These are phyloP conservation scores for Galeopsis tetrahit DNA, from an alignment of 257 asterid species.

Conservation along the genomic window DNA sequence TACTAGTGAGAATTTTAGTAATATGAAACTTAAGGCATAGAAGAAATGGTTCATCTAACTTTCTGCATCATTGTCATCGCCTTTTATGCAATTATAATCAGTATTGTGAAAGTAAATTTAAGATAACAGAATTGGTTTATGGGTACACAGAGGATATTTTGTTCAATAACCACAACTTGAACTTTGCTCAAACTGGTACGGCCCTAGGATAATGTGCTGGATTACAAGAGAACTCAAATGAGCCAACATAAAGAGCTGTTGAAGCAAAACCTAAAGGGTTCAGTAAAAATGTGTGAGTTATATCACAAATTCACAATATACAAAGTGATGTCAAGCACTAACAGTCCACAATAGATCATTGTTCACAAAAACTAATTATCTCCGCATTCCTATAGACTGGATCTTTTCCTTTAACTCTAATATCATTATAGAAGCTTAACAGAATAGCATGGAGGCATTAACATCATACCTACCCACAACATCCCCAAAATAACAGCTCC, in stretches of 20 bases:
- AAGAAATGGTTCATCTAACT: not conserved
- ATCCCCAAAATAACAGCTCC: not conserved
- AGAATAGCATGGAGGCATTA: constrained; percentile 9
- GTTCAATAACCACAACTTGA: not conserved
- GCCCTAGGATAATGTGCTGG: not conserved
- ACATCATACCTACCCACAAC: constrained; percentile 12
- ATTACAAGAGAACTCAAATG: not conserved
- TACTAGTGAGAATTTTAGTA: not conserved
- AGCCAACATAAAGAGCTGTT: not conserved
- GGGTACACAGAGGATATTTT: not conserved
- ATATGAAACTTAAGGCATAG: not conserved
- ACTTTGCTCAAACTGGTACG: not conserved
- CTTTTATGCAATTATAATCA: not conserved
- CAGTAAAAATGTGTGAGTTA: not conserved
- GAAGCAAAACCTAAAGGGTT: not conserved
- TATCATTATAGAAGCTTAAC: not conserved
- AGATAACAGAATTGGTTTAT: constrained; percentile 1
- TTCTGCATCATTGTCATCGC: constrained; percentile 1
- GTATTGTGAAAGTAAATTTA: not conserved
- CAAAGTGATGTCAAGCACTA: not conserved
- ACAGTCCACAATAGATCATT: not conserved
- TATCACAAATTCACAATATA: not conserved
- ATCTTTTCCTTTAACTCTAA: not conserved
- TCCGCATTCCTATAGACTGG: not conserved
- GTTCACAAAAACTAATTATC: constrained; percentile 4